Evolutionary conservation across 2,329 filamentous ascomycete species (phyloP), one percentile per base, ranked within the genome.

Genomic region (Claviceps pazoutovae): DNA sequence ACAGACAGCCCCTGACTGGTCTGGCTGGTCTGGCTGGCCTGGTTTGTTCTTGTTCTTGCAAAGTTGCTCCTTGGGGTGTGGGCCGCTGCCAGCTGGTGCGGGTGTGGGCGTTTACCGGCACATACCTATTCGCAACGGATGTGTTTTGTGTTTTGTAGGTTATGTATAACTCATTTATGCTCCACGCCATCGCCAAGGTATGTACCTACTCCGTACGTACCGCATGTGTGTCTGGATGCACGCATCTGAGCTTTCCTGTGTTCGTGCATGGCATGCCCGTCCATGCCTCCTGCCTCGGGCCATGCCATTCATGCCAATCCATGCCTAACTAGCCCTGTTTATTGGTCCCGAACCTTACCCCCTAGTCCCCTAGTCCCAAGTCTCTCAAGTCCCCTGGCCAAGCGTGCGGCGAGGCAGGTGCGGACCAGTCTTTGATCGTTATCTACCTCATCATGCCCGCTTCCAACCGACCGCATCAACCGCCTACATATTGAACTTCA

Each of bases 391-490:
- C 11, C 30, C 30, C 21, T 47, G 21, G 26, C 37, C 45, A 41
- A 38, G 36, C 19, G 23, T 30, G 26, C 23, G 30, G 39, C 42
- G 39, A n/a, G 14, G 38, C 23, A 11, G 26, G 39, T 42, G 52
- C 53, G 53, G 53, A 47, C 48, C 42, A 23, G 30, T 48, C 44
- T 51, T 34, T 34, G 48, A 44, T 53, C 50, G 55, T 57, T 61
- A 60, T 61, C 58, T 59, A 59, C 57, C 56, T 60, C 56, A 55
- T 53, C 50, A 53, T 57, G 56, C 60, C 60, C 59, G 55, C 41
- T 23, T 44, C 52, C 49, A 50, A 51, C 50, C 52, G 53, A 52
- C 46, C 36, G 34, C 52, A 42, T 43, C 54, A 48, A 63, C 61
- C 58, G 30, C 30, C 30, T 34, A 34, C 30, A 34, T 34, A 34